phyloP scores from a whole-genome alignment of 345 rosid species.

The Cardiospermum halicacabum region DNA sequence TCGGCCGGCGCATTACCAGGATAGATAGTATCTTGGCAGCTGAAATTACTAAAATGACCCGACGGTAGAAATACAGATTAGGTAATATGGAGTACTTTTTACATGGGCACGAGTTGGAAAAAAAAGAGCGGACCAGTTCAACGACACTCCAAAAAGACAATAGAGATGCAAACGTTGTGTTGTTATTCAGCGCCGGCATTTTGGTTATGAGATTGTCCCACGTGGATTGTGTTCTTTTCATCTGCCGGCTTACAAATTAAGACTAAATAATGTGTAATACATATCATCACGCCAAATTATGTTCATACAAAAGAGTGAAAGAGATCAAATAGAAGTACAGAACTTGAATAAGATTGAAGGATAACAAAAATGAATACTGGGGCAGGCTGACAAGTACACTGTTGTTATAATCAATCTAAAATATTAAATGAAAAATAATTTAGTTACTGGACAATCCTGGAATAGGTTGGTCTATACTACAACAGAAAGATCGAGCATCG shows the following conservation, averaged over 20 bases:
- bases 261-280: too few relatives aligned
- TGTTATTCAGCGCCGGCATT: neutral
- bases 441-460: slow-evolving; percentile 6
- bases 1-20: slow-evolving; percentile 47
- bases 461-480: slow-evolving; percentile 25
- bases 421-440: slow-evolving; percentile 3
- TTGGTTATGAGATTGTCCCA: too few relatives aligned
- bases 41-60: slow-evolving; percentile 15
- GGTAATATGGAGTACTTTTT: too few relatives aligned
- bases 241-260: slow-evolving; percentile 21
- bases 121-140: neutral
- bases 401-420: slow-evolving; percentile 14
- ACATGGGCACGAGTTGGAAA: neutral
- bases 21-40: neutral
- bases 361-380: neutral
- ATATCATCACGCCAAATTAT: neutral
- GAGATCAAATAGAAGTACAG: neutral
- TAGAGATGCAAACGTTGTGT: neutral
- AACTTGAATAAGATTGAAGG: neutral
- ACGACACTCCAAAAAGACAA: slow-evolving; percentile 16
- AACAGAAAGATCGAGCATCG: slow-evolving; percentile 25
- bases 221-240: too few relatives aligned
- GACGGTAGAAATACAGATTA: neutral
- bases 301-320: neutral
- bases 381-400: neutral